Evolutionary conservation across 192 early-diverging fungal genomes (phyloP), one percentile per base, ranked within the genome.

Genomic region (Lunasporangiospora selenospora): DNA sequence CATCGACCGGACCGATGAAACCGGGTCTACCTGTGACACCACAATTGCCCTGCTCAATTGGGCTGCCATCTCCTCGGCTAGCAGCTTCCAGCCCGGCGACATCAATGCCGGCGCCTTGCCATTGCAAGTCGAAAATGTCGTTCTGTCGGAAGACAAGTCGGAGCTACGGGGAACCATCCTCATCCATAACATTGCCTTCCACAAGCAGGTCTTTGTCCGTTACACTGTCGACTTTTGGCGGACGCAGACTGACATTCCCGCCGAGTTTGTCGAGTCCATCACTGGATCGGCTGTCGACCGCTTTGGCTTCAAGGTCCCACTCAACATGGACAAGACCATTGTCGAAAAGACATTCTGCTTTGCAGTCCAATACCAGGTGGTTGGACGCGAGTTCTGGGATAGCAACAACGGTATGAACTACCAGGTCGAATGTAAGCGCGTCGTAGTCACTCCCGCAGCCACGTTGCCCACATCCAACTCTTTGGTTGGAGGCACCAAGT

Each of bases 341-440:
- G 85, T 81, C 9, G 67, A 71, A 21, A 71, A 71, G 41, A 62
- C 45, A 6, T 57, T 71, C 23, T 71, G 67, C n/a, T 49, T 91
- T 39, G 87, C 87, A 46, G 79, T 87, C 30, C 75, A 80, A 8
- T 95, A 93, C 70, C 77, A 67, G n/a, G 93, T 95, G 21, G 80
- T 75, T 21, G 88, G 85, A 4, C 59, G 52, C 23, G 90, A 92
- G 75, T 84, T 86, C 75, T 98, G 96, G 96, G 96, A 98, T 81
- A 98, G 94, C 80, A 98, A 98, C 84, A 58, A 67, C 45, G 91
- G 92, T n/a, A 71, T 71, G 50, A 98, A 98, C 82, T 95, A 94
- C 76, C 78, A 86, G 49, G 77, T 92, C 47, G 73, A 80, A 11
- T 67, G 81, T 26, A 76, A 79, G 9, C 63, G 59, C 13, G 53